Evolutionary conservation across 345 rosid species (phyloP), one percentile per base, ranked within the genome.

Genomic region (Eucalyptus decipiens): DNA sequence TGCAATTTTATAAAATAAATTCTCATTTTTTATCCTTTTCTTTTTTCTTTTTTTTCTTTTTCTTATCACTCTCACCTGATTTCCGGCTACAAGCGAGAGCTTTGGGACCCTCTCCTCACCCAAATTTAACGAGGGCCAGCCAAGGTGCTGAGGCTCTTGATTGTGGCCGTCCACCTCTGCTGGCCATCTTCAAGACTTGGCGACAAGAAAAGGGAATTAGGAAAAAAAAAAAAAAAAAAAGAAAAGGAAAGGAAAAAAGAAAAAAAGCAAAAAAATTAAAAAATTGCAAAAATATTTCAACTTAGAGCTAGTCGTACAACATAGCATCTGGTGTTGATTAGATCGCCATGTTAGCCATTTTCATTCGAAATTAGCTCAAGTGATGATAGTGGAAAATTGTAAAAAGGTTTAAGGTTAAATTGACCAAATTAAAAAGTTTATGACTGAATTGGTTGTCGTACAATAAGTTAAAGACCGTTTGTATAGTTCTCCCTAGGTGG

Each of bases 371-470:
- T 72, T 19, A 21, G 7, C 26, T 11, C 0, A 3, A 72, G 40
- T 19, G 45, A 72, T 72, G 23, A 72, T 1, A 72, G 40, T 72
- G 2, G 40, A 72, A 37, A 72, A 21, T 9, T 7, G 1, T 19
- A 11, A 72, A 37, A 72, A 19, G 3, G 2, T 34, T 69, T 3
- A 40, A 3, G 8, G 9, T 11, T 34, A 3, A 72, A 72, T 34
- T 18, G 14, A 34, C 1, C 4, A 40, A 37, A 37, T 37, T 11
- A 2, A 37, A 72, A 72, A 37, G 0, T 3, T 72, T 3, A 37
- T 1, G 5, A 6, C 0, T 37, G 8, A 21, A 72, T 37, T 72
- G 0, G 1, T 4, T 1, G 5, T 23, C 0, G 19, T 37, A 72
- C 4, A 11, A 34, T 72, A 34, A 18, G 4, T 9, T 72, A 18